Evolutionary conservation across 108 stramenopile species (phyloP).

Genomic region (Nitzschia inconspicua): DNA sequence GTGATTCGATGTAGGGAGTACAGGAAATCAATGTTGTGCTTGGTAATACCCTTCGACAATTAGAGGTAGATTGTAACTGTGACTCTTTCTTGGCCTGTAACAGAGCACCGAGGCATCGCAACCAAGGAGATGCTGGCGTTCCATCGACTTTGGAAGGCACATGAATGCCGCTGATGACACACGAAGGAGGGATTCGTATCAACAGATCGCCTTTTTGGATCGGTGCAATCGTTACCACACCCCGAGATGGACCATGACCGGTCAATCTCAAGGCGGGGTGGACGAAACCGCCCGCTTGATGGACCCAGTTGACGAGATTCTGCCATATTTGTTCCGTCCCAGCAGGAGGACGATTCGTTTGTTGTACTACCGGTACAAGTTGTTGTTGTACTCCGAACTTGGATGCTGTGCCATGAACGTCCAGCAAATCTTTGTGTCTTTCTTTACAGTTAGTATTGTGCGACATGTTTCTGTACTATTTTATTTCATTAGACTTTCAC

Average conservation of each 20-base stretch:
- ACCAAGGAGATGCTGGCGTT: conserved; percentile 50
- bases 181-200: conserved; percentile 53
- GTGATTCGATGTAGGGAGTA: conserved; percentile 62
- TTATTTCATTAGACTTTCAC: no score
- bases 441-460: no score
- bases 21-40: neutral
- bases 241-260: conserved; percentile 25
- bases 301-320: conserved; percentile 20
- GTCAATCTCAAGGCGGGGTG: conserved; percentile 17
- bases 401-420: no score
- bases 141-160: conserved; percentile 26
- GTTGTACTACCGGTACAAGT: no score
- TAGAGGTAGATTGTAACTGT: neutral
- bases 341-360: no score
- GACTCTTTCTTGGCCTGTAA: conserved; percentile 23
- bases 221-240: conserved; percentile 42
- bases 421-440: no score
- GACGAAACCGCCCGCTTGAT: conserved; percentile 20
- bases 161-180: conserved; percentile 48
- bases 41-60: neutral
- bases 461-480: no score
- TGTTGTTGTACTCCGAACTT: no score
- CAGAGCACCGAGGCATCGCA: conserved; percentile 57
- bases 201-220: conserved; percentile 63
- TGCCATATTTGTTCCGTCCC: no score